Base-by-base conservation (phyloP, 2,329 filamentous ascomycete genomes). In the Bipolaris oryzae region DNA sequence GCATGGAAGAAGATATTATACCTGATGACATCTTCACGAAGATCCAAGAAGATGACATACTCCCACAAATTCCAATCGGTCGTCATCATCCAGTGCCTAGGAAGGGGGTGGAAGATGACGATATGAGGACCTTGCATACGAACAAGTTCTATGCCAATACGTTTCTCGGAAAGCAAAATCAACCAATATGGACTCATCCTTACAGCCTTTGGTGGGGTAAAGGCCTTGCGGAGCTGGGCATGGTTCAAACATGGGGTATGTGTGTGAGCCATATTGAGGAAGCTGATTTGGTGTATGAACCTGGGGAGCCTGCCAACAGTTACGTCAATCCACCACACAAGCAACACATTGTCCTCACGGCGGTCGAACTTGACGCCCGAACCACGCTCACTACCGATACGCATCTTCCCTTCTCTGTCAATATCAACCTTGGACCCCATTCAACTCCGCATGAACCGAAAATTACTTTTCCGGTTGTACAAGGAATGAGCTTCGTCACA, bases 401-500 rank as follows among this genome's bases (percentile, higher is more conserved):
- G 0, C 76, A 84, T 21, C 75, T 80, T 50, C 81, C 81, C 1
- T 86, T 87, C 66, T 87, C 85, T 0, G 83, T 82, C 13, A 87
- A 91, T 61, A 86, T 92, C 43, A 88, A 90, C 42, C 80, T 98
- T 31, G 65, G 61, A 13, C 83, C 79, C 48, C 81, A 82, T 2
- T 78, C 81, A 20, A 70, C 75, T n/a, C 79, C 79, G 2, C 81
- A 83, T 7, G 74, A 80, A 1, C 84, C 89, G 0, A 80, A 84
- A 1, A 83, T 98, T 18, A 88, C 85, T 0, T 92, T 96, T 62
- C 92, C 93, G 0, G 72, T 97, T 7, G 87, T 96, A 0, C 94
- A 98, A 71, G 95, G 95, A 10, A 95, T 96, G 87, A 89, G 86
- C 0, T 96, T 92, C 67, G 81, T 96, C 16, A 97, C 93, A 4